Evolutionary conservation across 345 rosid species (phyloP).

Genomic region (Syzygium grande): DNA sequence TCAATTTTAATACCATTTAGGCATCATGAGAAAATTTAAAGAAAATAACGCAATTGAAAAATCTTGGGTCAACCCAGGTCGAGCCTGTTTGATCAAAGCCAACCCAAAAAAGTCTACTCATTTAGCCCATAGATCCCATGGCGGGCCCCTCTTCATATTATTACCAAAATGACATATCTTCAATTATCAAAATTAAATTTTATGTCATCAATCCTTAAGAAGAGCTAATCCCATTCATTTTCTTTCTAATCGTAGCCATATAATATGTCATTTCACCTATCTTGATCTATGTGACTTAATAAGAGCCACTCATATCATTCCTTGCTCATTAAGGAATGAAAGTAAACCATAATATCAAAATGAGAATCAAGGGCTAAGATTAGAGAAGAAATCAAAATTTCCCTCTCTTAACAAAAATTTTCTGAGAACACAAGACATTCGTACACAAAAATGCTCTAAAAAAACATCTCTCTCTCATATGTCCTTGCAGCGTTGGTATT

Average conservation of each 20-base stretch:
- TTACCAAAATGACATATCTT: background rate
- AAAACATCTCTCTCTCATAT: background rate
- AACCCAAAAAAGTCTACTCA: background rate
- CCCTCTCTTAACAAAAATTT: background rate
- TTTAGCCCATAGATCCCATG: background rate
- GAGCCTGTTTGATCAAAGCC: no score
- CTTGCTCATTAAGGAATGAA: background rate
- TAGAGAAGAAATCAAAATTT: background rate
- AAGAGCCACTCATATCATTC: background rate
- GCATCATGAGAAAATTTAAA: no score
- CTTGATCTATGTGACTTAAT: background rate
- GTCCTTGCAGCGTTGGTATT: no score
- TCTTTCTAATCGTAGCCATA: background rate
- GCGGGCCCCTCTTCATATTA: background rate
- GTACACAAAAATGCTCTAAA: no score
- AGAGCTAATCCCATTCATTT: background rate
- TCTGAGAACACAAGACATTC: no score
- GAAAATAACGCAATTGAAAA: no score
- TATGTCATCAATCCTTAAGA: background rate
- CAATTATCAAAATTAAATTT: background rate
- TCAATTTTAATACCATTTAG: background rate
- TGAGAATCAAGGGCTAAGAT: background rate
- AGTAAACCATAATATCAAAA: background rate
- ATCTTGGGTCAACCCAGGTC: background rate
- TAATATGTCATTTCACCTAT: background rate